Base-by-base conservation (phyloP, 2,329 filamentous ascomycete species). In the Fusarium brevicatenulatum region DNA sequence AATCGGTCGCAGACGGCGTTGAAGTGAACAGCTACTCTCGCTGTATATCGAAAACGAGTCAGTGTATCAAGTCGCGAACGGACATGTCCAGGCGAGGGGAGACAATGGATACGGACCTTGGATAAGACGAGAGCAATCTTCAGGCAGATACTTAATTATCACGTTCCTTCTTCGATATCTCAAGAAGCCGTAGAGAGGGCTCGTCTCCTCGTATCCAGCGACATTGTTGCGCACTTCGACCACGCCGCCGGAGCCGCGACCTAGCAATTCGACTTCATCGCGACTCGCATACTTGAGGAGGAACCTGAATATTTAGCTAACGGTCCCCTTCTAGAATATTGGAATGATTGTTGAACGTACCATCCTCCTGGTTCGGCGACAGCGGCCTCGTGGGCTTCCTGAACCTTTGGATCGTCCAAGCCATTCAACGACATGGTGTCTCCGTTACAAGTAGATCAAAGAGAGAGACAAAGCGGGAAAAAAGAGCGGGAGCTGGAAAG, bases 361-460 rank as follows among this genome's bases (percentile, higher is more conserved):
- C 96, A 99, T 92, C 95, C 95, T 85, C 95, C 95, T 66, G 94
- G 90, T 83, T 98, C 96, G 68, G 89, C 89, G 77, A 91, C 86
- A 63, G 94, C 93, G 77, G 90, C 86, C 80, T 95, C 92, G 84
- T 97, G 92, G 78, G 95, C 95, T 85, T 97, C 94, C 83, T 91
- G 90, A 84, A 99, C 89, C 80, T 90, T 89, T 77, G 89, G 86
- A 85, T 91, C 89, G 85, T 98, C 95, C 84, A 98, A 88, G 74
- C 96, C 96, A 91, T 97, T 97, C 83, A 98, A 88, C 87, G 95
- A 98, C 95, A 98, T 98, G 70, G 63, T 76, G 82, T 81, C 66
- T 77, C 66, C 44, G 61, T 67, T 49, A 68, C 54, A 64, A 60
- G 68, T 59, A 64, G 62, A 61, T 74, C 57, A 57, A 47, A n/a